phyloP scores from a whole-genome alignment of 2,329 filamentous ascomycete genomes.

The Calonectria leucothoes region DNA sequence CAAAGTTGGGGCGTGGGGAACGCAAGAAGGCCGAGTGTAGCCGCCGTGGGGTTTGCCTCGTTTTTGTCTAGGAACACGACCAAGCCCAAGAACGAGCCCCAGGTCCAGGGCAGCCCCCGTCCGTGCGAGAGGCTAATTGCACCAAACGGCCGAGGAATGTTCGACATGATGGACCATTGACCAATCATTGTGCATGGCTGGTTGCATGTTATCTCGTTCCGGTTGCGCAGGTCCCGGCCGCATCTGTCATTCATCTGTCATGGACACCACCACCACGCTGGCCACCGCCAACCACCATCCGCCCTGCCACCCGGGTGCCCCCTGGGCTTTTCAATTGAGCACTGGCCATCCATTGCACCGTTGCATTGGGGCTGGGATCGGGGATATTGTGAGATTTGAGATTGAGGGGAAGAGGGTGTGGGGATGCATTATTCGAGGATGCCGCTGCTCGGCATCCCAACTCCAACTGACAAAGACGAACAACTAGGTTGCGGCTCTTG shows the following conservation, averaged over 20 bases:
- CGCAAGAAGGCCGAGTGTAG: conserved; percentile 39
- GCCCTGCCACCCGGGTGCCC: neutral
- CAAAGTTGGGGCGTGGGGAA: conserved; percentile 11
- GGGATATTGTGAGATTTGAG: conserved; percentile 9
- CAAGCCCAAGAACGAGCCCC: neutral
- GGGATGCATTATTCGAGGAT: conserved; percentile 6
- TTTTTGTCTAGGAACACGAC: neutral
- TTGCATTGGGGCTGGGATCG: neutral
- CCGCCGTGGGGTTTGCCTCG: conserved; percentile 32
- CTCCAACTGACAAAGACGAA: neutral
- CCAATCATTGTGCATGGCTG: neutral
- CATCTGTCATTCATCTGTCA: conserved; percentile 1
- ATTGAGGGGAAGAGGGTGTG: conserved; percentile 10
- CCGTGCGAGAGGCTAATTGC: neutral
- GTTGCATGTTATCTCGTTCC: conserved; percentile 11
- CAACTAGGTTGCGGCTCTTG: conserved; percentile 19
- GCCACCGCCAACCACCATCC: neutral
- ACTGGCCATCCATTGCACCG: neutral
- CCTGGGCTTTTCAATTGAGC: neutral
- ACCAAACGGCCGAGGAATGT: conserved; percentile 6
- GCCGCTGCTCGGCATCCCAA: neutral
- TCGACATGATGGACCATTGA: neutral
- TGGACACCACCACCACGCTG: neutral
- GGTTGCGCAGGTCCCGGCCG: conserved; percentile 11
- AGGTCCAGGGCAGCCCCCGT: neutral